Base-by-base conservation (phyloP, 2,329 filamentous ascomycete genomes). In the Zymoseptoria brevis region DNA sequence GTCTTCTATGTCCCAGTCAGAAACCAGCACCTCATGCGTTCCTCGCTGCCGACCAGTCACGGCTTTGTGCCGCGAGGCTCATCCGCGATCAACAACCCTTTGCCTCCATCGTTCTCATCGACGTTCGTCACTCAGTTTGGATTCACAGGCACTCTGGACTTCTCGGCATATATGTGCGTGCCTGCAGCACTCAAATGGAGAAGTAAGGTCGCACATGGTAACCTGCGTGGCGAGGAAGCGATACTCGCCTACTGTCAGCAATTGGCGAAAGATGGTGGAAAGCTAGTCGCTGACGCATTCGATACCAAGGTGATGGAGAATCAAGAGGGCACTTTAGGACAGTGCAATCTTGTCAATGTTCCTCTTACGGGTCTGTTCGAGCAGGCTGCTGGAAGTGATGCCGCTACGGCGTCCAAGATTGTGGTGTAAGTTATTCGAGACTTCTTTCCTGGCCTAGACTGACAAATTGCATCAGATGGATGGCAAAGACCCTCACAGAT, bases 1-100 rank as follows among this genome's bases (percentile, higher is more conserved):
- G 77, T 94, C 3, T 83, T 96, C 64, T 88, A 95, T 73, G 88
- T 94, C 1, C 88, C 91, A 0, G 60, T 79, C 19, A 81, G 87
- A 21, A 91, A 95, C 72, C 93, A 96, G 72, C 76, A 79, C 54
- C 74, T 95, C 50, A 84, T 96, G 50, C 82, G 85, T 13, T 86
- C 86, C 1, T 87, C 89, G 0, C 73, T 95, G 29, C 89, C 90
- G 0, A 96, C 90, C 0, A 90, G 87, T 48, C 89, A 92, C 72
- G 88, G 90, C 0, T 96, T 89, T 72, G 69, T 82, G 0, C 80
- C 89, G 0, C 56, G 55, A n/a, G 64, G 57, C 4, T 62, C 57
- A 3, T 56, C 19, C 13, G 56, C 41, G 5, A 63, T 71, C 52
- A 66, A 70, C 26, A 76, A 73, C 57, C 73, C 77, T 26, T 59